phyloP scores from a whole-genome alignment of 2,329 filamentous ascomycete genomes.

The Apiospora phragmitis region DNA sequence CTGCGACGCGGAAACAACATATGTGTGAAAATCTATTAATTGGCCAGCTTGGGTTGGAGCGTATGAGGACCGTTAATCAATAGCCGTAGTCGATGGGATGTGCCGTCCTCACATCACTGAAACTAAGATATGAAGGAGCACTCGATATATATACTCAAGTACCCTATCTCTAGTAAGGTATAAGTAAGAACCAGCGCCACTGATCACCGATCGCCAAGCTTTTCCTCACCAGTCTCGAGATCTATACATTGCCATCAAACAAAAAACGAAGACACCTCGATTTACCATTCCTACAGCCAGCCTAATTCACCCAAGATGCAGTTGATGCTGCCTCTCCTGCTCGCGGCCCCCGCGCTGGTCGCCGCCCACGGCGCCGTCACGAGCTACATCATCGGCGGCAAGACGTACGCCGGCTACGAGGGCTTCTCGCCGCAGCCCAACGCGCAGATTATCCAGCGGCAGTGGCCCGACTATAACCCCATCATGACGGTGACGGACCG shows the following conservation, averaged over 20 bases:
- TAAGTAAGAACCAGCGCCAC: not conserved
- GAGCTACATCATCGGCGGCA: conserved; percentile 48
- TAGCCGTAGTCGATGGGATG: not conserved
- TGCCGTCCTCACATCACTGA: not conserved
- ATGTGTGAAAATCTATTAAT: not conserved
- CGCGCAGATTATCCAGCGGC: conserved; percentile 55
- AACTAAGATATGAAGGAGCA: no score
- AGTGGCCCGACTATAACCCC: conserved; percentile 60
- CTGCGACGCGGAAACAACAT: not conserved
- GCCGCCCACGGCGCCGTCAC: conserved; percentile 41
- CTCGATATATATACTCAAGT: not conserved
- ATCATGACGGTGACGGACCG: conserved; percentile 47
- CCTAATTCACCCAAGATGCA: conserved; percentile 20
- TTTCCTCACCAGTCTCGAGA: not conserved
- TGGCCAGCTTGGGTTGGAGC: not conserved
- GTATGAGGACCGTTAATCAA: no score
- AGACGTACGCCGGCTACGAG: conserved; percentile 44
- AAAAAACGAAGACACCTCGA: not conserved
- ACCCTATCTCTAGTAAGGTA: not conserved
- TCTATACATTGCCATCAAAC: not conserved
- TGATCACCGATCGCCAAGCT: not conserved
- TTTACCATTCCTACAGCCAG: no score
- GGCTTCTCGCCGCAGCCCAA: conserved; percentile 50
- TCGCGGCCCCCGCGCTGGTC: conserved; percentile 30
- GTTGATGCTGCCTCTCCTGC: conserved; percentile 22